Base-by-base conservation (phyloP, 1,139 yeast species). In the Entelexis sorbosivorans region DNA sequence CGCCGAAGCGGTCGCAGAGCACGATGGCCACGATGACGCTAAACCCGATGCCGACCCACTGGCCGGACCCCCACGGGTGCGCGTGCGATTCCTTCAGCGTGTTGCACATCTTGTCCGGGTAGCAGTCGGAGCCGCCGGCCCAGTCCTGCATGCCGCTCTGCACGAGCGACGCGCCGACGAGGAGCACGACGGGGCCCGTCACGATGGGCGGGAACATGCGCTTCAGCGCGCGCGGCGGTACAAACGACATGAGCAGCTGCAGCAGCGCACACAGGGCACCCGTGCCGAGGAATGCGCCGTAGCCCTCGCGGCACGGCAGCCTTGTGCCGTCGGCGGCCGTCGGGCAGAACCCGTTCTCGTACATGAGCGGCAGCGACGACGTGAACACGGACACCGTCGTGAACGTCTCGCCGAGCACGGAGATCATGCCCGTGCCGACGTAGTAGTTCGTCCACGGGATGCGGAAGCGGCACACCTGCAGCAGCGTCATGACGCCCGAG, bases 391-490 rank as follows among this genome's bases (percentile, higher is more conserved):
- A 75, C 63, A 88, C 82, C 40, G 94, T 85, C 20, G 94, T 88
- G 66, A 88, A 88, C 0, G 93, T 82, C 14, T 93, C 83, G 56
- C 96, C 96, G 29, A 87, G 91, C 42, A 88, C 94, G 8, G 93
- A 82, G 50, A 88, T 73, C 63, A 86, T 68, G 24, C 96, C 96
- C 0, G 96, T 85, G 35, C 96, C 96, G 28, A 88, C 64, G 62
- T 76, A 83, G 66, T 82, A 84, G 17, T 79, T 79, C 6, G 95
- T 84, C 44, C 73, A 76, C 34, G 73, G 81, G 51, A 87, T 76
- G 60, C 78, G 86, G 69, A 87, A 78, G 55, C 96, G 74, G 13
- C 93, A 81, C 63, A 88, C 84, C 67, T 88, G 96, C 58, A 87
- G 68, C 50, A 75, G 63, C 0, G 95, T 82, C 54, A 87, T 72